phyloP scores from a whole-genome alignment of 2,329 filamentous ascomycete genomes.

The Xylariaceae sp. region DNA sequence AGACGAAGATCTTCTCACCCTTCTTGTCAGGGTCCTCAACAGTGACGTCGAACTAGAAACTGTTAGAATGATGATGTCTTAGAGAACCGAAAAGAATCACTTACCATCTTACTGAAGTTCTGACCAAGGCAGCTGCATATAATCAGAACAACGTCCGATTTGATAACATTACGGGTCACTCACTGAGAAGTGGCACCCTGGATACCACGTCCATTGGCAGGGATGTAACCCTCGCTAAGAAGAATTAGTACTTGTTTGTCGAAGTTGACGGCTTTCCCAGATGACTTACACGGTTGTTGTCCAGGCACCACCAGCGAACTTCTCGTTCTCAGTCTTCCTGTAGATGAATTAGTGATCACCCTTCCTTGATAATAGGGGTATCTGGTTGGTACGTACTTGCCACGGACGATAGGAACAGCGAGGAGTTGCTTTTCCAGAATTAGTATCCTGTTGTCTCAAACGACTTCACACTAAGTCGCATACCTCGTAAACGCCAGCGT shows the following conservation, averaged over 20 bases:
- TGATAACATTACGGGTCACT: constrained; percentile 28
- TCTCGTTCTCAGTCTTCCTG: constrained; percentile 91
- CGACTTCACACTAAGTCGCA: not conserved
- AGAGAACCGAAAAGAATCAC: not conserved
- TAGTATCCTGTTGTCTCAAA: not conserved
- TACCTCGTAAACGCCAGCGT: constrained; percentile 79
- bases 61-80: not conserved
- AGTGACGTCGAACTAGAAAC: constrained; percentile 71
- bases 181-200: constrained; percentile 92
- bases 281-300: constrained; percentile 69
- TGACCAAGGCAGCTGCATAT: constrained; percentile 61
- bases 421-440: constrained; percentile 57
- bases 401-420: constrained; percentile 89
- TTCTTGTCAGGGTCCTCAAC: constrained; percentile 86
- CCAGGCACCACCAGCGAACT: constrained; percentile 94
- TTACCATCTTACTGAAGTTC: constrained; percentile 91
- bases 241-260: not conserved
- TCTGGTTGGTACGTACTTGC: constrained; percentile 37
- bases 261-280: not conserved
- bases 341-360: not conserved
- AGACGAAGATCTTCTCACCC: constrained; percentile 77
- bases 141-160: not conserved
- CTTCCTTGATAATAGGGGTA: not conserved
- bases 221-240: constrained; percentile 77
- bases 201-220: constrained; percentile 90